phyloP scores from a whole-genome alignment of 1,284 basidiomycete species.

The Grifola frondosa region DNA sequence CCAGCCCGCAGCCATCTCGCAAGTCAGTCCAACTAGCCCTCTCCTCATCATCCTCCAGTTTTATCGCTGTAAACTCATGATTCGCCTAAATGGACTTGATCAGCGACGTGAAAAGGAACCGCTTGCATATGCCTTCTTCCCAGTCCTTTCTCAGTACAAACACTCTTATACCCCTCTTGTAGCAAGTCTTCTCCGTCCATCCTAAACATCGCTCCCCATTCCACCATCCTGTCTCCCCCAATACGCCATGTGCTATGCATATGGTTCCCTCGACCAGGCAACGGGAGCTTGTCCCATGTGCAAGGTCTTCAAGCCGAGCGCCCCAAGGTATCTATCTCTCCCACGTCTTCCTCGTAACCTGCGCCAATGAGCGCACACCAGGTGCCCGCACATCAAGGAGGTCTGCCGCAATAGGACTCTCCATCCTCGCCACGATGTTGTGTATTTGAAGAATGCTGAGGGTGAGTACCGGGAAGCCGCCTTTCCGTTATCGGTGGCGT shows the following conservation, averaged over 20 bases:
- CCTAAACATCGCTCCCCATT: constrained; percentile 11
- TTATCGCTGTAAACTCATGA: constrained; percentile 31
- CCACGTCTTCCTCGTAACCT: constrained; percentile 15
- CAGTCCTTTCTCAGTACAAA: constrained; percentile 45
- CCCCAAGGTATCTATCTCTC: constrained; percentile 44
- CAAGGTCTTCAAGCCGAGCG: constrained; percentile 68
- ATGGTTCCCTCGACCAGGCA: constrained; percentile 65
- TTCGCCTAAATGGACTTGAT: constrained; percentile 43
- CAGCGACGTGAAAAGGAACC: constrained; percentile 45
- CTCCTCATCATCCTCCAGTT: constrained; percentile 18
- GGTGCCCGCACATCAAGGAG: constrained; percentile 73
- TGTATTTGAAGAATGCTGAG: constrained; percentile 79
- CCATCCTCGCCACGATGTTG: constrained; percentile 73
- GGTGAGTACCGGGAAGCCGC: constrained; percentile 43
- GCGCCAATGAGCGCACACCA: constrained; percentile 31
- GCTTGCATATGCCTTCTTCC: constrained; percentile 45
- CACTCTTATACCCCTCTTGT: constrained; percentile 44
- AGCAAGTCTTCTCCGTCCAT: constrained; percentile 23
- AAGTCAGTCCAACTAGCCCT: constrained; percentile 20
- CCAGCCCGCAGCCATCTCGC: constrained; percentile 20
- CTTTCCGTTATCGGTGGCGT: constrained; percentile 18
- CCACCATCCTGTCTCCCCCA: constrained; percentile 24
- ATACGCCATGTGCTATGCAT: constrained; percentile 66
- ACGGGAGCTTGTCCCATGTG: constrained; percentile 76
- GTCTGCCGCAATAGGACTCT: constrained; percentile 67